Base-by-base conservation (phyloP, 1,284 basidiomycete genomes). In the Ceratobasidium sp. region DNA sequence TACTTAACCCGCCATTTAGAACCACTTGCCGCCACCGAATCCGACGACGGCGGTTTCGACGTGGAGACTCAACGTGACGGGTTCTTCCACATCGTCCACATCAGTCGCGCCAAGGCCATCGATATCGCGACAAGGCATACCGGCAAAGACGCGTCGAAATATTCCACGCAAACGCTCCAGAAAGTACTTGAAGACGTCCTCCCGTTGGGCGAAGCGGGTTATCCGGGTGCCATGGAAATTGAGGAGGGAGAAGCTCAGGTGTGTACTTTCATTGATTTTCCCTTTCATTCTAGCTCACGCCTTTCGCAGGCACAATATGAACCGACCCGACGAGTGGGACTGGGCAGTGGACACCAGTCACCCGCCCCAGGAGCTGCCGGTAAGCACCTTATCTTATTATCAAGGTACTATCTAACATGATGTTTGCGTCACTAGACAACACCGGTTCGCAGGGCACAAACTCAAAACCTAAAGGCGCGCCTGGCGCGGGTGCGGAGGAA, bases 201-300 rank as follows among this genome's bases (percentile, higher is more conserved):
- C 3, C 18, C n/a, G 12, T 33, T 28, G 26, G 51, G 1, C 56
- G 49, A 56, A 20, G 68, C 68, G 53, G 20, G n/a, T n/a, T n/a
- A n/a, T n/a, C n/a, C n/a, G n/a, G n/a, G 51, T 70, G 51, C 68
- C 68, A 56, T 70, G 68, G 68, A 70, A 1, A 10, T 39, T 61
- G 58, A 61, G 58, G 28, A 33, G n/a, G n/a, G n/a, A 33, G 2
- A 33, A 33, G 33, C 33, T 33, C 33, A 1, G 33, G 33, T 33
- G 4, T 2, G 33, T 33, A 33, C 4, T 33, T 33, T 33, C 2
- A 2, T 33, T 33, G 33, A 33, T 4, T 33, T 33, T 33, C 4
- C 4, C 4, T 33, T 33, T 33, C 9, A 1, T 13, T 49, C 9
- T 7, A 49, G 9, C 46, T 49, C 10, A 49, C 12, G 10, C 10